Evolutionary conservation across 371 early-diverging fungal species (phyloP).

Genomic region (Mucor lusitanicus): DNA sequence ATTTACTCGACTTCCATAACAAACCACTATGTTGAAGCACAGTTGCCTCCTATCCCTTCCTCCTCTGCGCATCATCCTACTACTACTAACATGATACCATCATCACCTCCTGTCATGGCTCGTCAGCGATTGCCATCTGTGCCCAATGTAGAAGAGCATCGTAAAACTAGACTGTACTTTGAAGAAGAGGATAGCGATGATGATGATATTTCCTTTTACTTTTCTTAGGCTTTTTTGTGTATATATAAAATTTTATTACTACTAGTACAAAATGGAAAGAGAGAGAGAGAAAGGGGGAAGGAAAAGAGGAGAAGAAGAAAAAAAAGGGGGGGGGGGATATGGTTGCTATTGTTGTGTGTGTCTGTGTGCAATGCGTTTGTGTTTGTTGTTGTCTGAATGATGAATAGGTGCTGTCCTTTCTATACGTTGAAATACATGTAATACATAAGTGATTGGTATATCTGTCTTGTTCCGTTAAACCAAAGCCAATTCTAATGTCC

Average conservation of each 20-base stretch:
- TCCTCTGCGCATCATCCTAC: too few species aligned
- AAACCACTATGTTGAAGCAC: slow-evolving; percentile 8
- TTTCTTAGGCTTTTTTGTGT: not conserved
- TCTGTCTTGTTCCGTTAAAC: slow-evolving; percentile 41
- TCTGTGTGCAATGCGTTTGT: slow-evolving; percentile 3
- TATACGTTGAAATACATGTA: not conserved
- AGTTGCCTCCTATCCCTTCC: slow-evolving; percentile 14
- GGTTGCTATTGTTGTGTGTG: not conserved
- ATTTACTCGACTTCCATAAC: not conserved
- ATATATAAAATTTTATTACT: not conserved
- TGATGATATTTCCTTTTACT: slow-evolving; percentile 8
- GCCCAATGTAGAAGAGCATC: not conserved
- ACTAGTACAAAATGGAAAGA: slow-evolving; percentile 6
- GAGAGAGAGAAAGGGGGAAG: not conserved
- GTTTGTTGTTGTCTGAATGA: not conserved
- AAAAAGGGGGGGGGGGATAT: not conserved
- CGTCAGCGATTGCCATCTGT: slow-evolving; percentile 11
- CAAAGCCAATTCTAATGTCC: slow-evolving; percentile 83
- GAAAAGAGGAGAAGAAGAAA: not conserved
- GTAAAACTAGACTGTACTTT: slow-evolving; percentile 12
- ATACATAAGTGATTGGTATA: not conserved
- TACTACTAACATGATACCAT: too few species aligned
- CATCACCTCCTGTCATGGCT: not conserved
- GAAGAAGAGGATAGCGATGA: slow-evolving; percentile 19
- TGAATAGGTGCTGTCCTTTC: not conserved